phyloP scores from a whole-genome alignment of 176 grass and related monocot species.

The Zoysia pacifica region DNA sequence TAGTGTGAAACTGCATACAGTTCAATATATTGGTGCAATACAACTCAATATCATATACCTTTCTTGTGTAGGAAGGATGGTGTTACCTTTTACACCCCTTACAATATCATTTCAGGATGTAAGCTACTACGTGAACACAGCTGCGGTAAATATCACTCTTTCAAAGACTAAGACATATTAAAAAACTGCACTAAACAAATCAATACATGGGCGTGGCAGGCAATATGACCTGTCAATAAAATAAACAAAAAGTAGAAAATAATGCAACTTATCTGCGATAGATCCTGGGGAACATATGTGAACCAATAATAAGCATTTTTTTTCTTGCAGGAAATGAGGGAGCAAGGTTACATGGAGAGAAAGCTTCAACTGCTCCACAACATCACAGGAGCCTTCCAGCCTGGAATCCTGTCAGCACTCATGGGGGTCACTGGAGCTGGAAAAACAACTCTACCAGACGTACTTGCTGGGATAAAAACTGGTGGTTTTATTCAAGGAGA shows the following conservation, averaged over 20 bases:
- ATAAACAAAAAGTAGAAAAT: background rate
- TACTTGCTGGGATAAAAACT: conserved; percentile 79
- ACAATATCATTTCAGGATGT: conserved; percentile 72
- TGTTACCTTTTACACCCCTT: conserved; percentile 78
- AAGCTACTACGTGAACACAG: conserved; percentile 78
- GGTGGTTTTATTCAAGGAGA: conserved; percentile 70
- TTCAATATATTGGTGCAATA: background rate
- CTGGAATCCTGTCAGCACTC: conserved; percentile 64
- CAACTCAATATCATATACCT: background rate
- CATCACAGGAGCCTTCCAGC: conserved; percentile 68
- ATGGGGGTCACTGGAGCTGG: conserved; percentile 85
- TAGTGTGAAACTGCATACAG: background rate
- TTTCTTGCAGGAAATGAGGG: conserved; percentile 63
- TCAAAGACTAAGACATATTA: too few species aligned
- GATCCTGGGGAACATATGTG: background rate
- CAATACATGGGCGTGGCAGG: background rate
- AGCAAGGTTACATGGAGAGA: conserved; percentile 56
- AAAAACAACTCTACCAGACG: conserved; percentile 81
- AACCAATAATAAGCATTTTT: background rate
- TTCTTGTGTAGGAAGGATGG: conserved; percentile 64
- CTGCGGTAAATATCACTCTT: conserved; percentile 48
- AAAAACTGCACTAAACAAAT: background rate
- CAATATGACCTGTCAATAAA: background rate
- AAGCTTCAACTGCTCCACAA: conserved; percentile 69
- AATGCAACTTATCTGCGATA: background rate